A percentile compares a stretch with the other conserved stretches of the same genome.
Evolutionary conservation across 1,284 basidiomycete species (phyloP).

Genomic region (Somion occarium): DNA sequence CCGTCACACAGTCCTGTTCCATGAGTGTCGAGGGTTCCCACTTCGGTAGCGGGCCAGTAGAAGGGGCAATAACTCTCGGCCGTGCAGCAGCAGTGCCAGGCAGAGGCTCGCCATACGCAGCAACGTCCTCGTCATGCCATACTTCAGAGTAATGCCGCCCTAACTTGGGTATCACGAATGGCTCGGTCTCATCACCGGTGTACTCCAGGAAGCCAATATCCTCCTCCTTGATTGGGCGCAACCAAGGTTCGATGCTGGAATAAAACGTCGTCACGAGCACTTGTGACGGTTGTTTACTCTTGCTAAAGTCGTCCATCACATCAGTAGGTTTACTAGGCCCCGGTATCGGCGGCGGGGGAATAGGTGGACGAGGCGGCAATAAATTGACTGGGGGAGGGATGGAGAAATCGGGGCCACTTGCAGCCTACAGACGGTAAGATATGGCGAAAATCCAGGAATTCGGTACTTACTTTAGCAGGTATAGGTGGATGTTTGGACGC

Average conservation of each 20-base stretch:
- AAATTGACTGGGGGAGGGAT: slow-evolving; percentile 46
- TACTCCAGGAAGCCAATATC: slow-evolving; percentile 88
- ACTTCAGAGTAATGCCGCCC: slow-evolving; percentile 86
- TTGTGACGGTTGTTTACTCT: slow-evolving; percentile 70
- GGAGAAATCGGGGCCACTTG: slow-evolving; percentile 51
- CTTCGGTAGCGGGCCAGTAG: slow-evolving; percentile 46
- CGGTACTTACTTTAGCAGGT: slow-evolving; percentile 42
- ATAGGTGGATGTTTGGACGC: slow-evolving; percentile 45
- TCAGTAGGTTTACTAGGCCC: slow-evolving; percentile 79
- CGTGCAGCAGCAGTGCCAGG: slow-evolving; percentile 34
- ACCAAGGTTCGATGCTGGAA: slow-evolving; percentile 79
- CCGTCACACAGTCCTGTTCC: slow-evolving; percentile 58
- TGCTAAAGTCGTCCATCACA: slow-evolving; percentile 84
- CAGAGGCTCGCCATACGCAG: slow-evolving; percentile 40
- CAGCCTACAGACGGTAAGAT: slow-evolving; percentile 26
- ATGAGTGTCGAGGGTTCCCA: slow-evolving; percentile 72
- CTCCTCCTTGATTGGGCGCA: slow-evolving; percentile 83
- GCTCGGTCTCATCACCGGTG: slow-evolving; percentile 83
- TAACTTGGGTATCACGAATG: slow-evolving; percentile 81
- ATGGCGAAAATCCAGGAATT: background rate
- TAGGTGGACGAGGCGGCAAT: slow-evolving; percentile 60
- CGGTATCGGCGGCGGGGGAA: slow-evolving; percentile 63
- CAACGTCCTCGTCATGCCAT: slow-evolving; percentile 89
- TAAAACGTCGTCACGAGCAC: slow-evolving; percentile 73
- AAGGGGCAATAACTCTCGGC: slow-evolving; percentile 25